Evolutionary conservation across 2,329 filamentous ascomycete species (phyloP), one percentile per base, ranked within the genome.

Genomic region (Diplodia intermedia): DNA sequence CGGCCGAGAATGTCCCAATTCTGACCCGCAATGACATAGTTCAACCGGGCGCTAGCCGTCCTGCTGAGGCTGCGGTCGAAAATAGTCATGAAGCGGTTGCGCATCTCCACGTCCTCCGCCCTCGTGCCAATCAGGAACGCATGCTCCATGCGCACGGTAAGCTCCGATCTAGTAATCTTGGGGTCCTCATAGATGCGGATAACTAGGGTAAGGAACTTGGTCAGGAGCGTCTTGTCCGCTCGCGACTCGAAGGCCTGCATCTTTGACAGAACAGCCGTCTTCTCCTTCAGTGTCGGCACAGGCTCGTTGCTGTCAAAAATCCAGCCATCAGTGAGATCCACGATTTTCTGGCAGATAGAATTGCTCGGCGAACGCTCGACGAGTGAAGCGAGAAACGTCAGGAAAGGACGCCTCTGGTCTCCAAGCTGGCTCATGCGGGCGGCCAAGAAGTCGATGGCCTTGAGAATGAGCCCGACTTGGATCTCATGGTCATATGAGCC

Each of bases 141-240:
- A 79, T 98, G 94, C 81, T 99, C 95, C 86, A 99, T 91, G 4
- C 96, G 89, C 11, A 99, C 96, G 0, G 95, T 98, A 65, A 99
- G 86, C 79, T 99, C 95, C 0, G 94, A 97, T 38, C 94, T 88
- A 0, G 94, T 93, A 70, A 99, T 95, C 80, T 96, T 97, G 0
- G 93, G 92, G 75, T 99, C 95, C 76, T 99, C 96, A 77, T 99
- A 99, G 69, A 99, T 97, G 60, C 94, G 90, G 73, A 99, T 97
- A 31, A 99, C 95, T 31, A 99, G 88, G 71, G 98, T 92, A 69
- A 99, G 84, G 82, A 98, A 99, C 76, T 94, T 94, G 72, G 90
- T 93, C 68, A 99, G 85, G 82, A 99, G 90, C 0, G 90, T 93
- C 38, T 90, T 88, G 76, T 98, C 94, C 33, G 86, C 82, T 49